phyloP scores from a whole-genome alignment of 495 filamentous ascomycete genomes.

The Neurospora terricola region DNA sequence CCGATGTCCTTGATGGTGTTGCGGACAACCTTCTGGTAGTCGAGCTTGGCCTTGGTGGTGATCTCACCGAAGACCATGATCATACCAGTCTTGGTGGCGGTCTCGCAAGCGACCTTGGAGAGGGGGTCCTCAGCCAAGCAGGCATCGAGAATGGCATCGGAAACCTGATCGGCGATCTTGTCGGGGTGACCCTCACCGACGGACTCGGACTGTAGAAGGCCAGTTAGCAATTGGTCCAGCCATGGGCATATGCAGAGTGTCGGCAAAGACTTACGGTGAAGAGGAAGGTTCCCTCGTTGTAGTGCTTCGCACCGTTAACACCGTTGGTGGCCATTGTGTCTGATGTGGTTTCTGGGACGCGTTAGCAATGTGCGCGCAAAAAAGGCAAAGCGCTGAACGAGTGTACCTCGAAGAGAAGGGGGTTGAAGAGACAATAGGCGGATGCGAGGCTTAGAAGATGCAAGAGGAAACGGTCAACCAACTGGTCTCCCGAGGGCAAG shows the following conservation, averaged over 20 bases:
- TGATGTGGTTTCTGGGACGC: slow-evolving; percentile 48
- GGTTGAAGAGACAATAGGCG: slow-evolving; percentile 2
- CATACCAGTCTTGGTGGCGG: slow-evolving; percentile 99
- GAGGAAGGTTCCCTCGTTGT: slow-evolving; percentile 70
- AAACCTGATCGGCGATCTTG: slow-evolving; percentile 98
- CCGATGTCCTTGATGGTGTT: slow-evolving; percentile 95
- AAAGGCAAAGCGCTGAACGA: neutral
- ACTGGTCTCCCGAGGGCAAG: neutral
- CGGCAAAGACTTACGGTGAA: slow-evolving; percentile 60
- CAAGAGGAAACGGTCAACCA: neutral
- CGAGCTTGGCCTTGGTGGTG: slow-evolving; percentile 85
- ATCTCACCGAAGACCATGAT: slow-evolving; percentile 99
- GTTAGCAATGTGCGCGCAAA: slow-evolving; percentile 36
- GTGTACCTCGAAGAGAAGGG: slow-evolving; percentile 7
- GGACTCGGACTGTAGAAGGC: slow-evolving; percentile 65
- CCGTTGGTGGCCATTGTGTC: slow-evolving; percentile 24
- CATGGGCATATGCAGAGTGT: neutral
- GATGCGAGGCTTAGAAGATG: neutral
- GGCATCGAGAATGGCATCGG: slow-evolving; percentile 96
- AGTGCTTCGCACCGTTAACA: slow-evolving; percentile 35
- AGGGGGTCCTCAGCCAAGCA: slow-evolving; percentile 88
- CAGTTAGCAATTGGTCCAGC: slow-evolving; percentile 8
- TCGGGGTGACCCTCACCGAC: slow-evolving; percentile 97
- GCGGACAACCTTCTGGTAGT: slow-evolving; percentile 98
- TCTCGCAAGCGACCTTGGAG: slow-evolving; percentile 98